Evolutionary conservation across 805 yeast genomes (phyloP).

Genomic region (Candida coleopterorum): DNA sequence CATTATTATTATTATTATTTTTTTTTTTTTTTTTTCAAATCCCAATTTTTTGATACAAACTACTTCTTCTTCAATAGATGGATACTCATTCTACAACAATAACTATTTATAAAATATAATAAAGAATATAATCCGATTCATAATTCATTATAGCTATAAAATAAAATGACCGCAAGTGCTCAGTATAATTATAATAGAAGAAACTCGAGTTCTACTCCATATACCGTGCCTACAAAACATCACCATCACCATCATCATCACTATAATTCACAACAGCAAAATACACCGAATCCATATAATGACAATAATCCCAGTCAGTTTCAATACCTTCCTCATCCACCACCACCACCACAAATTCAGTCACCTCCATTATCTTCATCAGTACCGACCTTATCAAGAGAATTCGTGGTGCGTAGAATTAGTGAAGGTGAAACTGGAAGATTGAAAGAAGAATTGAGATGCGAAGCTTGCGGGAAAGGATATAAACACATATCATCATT

Average conservation of each 20-base stretch:
- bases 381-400: conserved; percentile 49
- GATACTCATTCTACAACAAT: no score
- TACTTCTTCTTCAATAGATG: no score
- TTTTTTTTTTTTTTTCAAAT: no score
- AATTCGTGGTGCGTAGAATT: conserved; percentile 76
- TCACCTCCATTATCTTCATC: conserved; percentile 7
- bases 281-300: no score
- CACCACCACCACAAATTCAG: conserved; percentile 7
- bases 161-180: conserved; percentile 12
- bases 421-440: conserved; percentile 86
- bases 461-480: conserved; percentile 91
- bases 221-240: conserved; percentile 24
- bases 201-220: conserved; percentile 23
- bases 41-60: no score
- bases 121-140: no score
- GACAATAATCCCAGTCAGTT: conserved; percentile 5
- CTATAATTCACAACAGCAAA: no score
- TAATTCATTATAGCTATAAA: no score
- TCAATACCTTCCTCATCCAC: conserved; percentile 1
- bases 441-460: conserved; percentile 74
- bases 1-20: no score
- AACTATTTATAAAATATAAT: no score
- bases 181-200: conserved; percentile 28
- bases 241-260: conserved; percentile 16
- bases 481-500: conserved; percentile 84